Base-by-base conservation (phyloP, 2,329 filamentous ascomycete genomes). In the Juglanconis oblonga region DNA sequence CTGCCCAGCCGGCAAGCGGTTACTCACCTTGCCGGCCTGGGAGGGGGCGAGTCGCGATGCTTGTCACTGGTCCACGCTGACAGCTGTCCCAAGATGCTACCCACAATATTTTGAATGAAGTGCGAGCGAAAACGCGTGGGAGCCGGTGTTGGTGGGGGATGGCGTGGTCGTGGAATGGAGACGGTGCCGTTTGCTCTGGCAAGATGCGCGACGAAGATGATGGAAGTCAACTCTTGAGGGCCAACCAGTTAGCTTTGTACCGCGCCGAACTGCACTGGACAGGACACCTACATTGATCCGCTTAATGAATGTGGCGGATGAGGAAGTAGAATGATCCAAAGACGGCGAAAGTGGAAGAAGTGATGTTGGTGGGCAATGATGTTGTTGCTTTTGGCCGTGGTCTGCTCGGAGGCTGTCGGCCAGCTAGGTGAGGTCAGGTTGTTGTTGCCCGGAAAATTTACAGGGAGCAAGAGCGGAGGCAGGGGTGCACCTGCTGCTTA, bases 21-120 rank as follows among this genome's bases (percentile, higher is more conserved):
- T 80, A 79, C 87, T 89, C 88, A 91, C 91, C 87, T 83, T 90
- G 84, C 85, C 86, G 85, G 84, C 83, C 77, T 84, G 81, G 83
- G 83, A 74, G 67, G 70, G 62, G 64, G 63, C 62, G 62, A 61
- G 63, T 64, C 65, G 67, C 67, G 68, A 68, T 67, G 67, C 68
- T 68, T 67, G 66, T 70, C 70, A 69, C 71, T 65, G 64, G 35
- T 32, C 52, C 52, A 51, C 56, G 29, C n/a, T 35, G 38, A 32
- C 45, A 55, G 58, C 54, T 58, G 44, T 60, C 57, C 52, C 35
- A 36, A 51, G 53, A 49, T 55, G 57, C 52, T 48, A 44, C 24
- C 38, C 38, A 10, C 24, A 14, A 33, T 24, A 9, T 32, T 13
- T 49, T 14, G 36, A 35, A 17, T 31, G 51, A 36, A 31, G 14